These are phyloP conservation scores for Plasmodium cynomolgi DNA, from an alignment of 169 alveolate genomes.

Conservation along the genomic window DNA sequence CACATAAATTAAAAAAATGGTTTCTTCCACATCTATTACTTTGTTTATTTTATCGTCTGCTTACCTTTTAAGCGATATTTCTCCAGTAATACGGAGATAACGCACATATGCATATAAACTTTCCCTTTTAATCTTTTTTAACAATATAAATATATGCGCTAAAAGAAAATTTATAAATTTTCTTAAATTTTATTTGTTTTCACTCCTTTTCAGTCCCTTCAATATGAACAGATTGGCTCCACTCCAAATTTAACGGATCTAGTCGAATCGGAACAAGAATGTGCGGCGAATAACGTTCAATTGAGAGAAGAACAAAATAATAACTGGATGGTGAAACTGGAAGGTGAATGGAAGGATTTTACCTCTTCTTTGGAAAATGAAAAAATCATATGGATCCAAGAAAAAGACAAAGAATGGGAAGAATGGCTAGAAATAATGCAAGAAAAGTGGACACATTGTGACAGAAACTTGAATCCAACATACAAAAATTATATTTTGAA, in stretches of 20 bases:
- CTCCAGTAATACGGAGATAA: not conserved
- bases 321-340: not conserved
- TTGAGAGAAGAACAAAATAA: not conserved
- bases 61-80: not conserved
- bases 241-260: not conserved
- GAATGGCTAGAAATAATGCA: conserved; percentile 1
- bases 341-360: not conserved
- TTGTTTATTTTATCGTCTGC: not conserved
- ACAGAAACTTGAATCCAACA: conserved; percentile 1
- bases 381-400: not conserved
- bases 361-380: not conserved
- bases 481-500: not conserved
- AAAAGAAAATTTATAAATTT: not conserved
- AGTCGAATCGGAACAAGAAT: not conserved
- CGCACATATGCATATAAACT: not conserved
- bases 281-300: not conserved
- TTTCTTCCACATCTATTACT: not conserved
- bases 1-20: not conserved
- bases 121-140: not conserved
- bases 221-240: not conserved
- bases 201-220: not conserved
- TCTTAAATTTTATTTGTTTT: not conserved
- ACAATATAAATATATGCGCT: not conserved
- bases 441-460: not conserved
- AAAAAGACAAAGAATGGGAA: not conserved